phyloP scores from a whole-genome alignment of 306 rosid genomes.

The Dryas drummondii region DNA sequence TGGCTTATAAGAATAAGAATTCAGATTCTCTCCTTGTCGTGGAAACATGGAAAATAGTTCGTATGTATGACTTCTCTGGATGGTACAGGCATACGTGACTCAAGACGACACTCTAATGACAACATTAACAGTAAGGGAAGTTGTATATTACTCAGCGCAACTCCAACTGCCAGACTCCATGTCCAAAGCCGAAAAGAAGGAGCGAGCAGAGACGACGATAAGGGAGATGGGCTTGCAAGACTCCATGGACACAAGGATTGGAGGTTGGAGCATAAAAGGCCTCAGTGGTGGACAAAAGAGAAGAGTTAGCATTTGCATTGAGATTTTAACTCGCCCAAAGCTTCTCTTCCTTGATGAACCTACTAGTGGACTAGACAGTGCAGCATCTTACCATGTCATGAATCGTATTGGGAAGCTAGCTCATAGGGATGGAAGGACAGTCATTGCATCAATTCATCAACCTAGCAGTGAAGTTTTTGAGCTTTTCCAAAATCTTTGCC shows the following conservation, averaged over 20 bases:
- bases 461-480: slow-evolving; percentile 65
- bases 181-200: slow-evolving; percentile 58
- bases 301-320: slow-evolving; percentile 75
- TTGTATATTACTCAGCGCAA: slow-evolving; percentile 57
- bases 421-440: slow-evolving; percentile 47
- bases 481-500: slow-evolving; percentile 52
- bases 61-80: neutral
- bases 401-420: slow-evolving; percentile 45
- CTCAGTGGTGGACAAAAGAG: slow-evolving; percentile 71
- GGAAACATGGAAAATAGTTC: too few species aligned
- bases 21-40: neutral
- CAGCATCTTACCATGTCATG: slow-evolving; percentile 73
- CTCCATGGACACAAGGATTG: slow-evolving; percentile 60
- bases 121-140: slow-evolving; percentile 55
- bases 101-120: slow-evolving; percentile 61
- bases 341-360: slow-evolving; percentile 84
- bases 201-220: slow-evolving; percentile 49
- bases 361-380: slow-evolving; percentile 76
- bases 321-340: slow-evolving; percentile 54
- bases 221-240: slow-evolving; percentile 64
- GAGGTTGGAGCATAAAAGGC: slow-evolving; percentile 55
- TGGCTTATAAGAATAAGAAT: neutral
- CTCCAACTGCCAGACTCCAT: slow-evolving; percentile 59
- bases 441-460: slow-evolving; percentile 64
- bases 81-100: slow-evolving; percentile 58